phyloP scores from a whole-genome alignment of 768 basidiomycete genomes.

The Amanita exitialis region DNA sequence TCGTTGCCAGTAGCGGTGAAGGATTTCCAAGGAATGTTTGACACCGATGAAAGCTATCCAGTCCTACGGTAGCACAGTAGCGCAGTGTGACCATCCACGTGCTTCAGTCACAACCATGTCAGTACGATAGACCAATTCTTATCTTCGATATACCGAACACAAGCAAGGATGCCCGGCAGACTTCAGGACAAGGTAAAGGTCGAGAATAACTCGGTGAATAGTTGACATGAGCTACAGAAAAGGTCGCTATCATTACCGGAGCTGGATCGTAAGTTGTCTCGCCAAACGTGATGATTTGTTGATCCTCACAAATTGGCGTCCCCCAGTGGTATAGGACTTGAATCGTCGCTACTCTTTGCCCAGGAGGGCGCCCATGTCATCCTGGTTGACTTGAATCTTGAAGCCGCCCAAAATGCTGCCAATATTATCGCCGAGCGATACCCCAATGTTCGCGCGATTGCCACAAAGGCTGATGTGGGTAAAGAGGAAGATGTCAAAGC shows the following conservation, averaged over 20 bases:
- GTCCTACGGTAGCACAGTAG: constrained; percentile 16
- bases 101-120: neutral
- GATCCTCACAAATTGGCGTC: constrained; percentile 12
- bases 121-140: neutral
- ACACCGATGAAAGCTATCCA: constrained; percentile 27
- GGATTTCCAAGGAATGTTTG: constrained; percentile 37
- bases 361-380: constrained; percentile 89
- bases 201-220: neutral
- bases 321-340: constrained; percentile 87
- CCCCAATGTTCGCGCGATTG: constrained; percentile 60
- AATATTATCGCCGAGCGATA: constrained; percentile 52
- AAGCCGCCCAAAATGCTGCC: constrained; percentile 60
- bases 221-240: constrained; percentile 4
- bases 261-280: constrained; percentile 65
- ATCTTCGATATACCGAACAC: neutral
- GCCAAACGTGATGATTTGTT: constrained; percentile 7
- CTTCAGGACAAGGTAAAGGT: constrained; percentile 51
- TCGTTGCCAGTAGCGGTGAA: constrained; percentile 28
- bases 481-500: constrained; percentile 82
- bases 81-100: neutral
- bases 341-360: constrained; percentile 92
- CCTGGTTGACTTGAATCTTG: constrained; percentile 79
- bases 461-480: constrained; percentile 77
- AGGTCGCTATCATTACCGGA: constrained; percentile 80
- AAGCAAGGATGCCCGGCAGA: constrained; percentile 46